phyloP scores from a whole-genome alignment of 1,284 basidiomycete genomes.

The Pyrrhoderma noxium region DNA sequence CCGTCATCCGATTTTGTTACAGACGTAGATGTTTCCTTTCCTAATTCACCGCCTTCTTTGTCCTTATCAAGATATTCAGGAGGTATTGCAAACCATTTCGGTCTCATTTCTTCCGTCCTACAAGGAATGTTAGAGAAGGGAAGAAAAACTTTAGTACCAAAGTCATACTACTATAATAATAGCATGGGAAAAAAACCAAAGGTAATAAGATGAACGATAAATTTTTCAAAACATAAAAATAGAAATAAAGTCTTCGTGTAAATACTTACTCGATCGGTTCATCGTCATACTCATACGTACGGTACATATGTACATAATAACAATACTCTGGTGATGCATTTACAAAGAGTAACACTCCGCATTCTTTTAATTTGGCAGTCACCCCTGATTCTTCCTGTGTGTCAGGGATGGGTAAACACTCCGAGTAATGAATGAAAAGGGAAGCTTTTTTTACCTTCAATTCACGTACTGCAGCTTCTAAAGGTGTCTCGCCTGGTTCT shows the following conservation, averaged over 20 bases:
- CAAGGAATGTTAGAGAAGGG: too few species aligned
- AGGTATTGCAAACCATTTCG: conserved; percentile 32
- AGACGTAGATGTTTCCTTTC: conserved; percentile 10
- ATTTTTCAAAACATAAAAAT: neutral
- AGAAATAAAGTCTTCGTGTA: neutral
- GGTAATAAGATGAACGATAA: neutral
- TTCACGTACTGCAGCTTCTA: conserved; percentile 36
- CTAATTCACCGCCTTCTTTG: neutral
- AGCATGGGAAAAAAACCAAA: too few species aligned
- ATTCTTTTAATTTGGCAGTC: conserved; percentile 19
- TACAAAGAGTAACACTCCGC: conserved; percentile 24
- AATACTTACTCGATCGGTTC: conserved; percentile 23
- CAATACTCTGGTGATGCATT: conserved; percentile 19
- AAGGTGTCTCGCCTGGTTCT: conserved; percentile 35
- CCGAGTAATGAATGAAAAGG: neutral
- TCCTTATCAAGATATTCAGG: conserved; percentile 14
- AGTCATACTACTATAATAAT: too few species aligned
- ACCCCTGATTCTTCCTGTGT: conserved; percentile 34
- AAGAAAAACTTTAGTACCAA: too few species aligned
- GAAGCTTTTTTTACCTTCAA: conserved; percentile 27
- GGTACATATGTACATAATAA: conserved; percentile 24
- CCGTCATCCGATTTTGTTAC: conserved; percentile 12
- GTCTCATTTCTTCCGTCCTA: conserved; percentile 38
- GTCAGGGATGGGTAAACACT: neutral
- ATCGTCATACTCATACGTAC: conserved; percentile 20